Base-by-base conservation (phyloP, 768 basidiomycete species). In the Trametes cubensis region DNA sequence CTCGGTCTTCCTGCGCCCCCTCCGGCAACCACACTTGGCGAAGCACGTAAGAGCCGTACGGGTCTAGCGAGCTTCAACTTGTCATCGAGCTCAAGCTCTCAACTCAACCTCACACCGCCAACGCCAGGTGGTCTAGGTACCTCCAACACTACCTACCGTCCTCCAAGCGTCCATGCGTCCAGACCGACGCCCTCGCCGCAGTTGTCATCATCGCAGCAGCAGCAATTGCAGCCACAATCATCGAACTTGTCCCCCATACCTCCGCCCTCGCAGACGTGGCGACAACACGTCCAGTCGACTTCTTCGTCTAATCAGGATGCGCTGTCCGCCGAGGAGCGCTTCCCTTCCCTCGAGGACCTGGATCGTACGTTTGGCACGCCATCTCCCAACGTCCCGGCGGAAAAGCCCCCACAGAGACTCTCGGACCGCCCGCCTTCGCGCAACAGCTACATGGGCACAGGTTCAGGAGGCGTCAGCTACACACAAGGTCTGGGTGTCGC, bases 271-370 rank as follows among this genome's bases (percentile, higher is more conserved):
- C 65, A 66, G 34, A 58, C 67, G 13, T 58, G 51, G 49, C 63
- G 65, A 1, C 62, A 65, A 17, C 62, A 66, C n/a, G 39, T 49
- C 10, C 51, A 62, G 47, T 39, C 48, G 13, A 49, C 62, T 0
- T 47, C 62, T 1, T 49, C 55, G n/a, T 53, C 59, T 4, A 34
- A 34, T 18, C 77, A 76, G 42, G 69, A 70, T 42, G 78, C 80
- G 30, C 71, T 81, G 23, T 77, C 82, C 45, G 82, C 79, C 18
- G 93, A 95, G 73, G 81, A 85, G 30, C 82, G 92, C 55, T 97
- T 92, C 73, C 95, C 95, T 0, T 90, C 95, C 0, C 76, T 97
- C 44, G 95, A 96, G 71, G 89, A 91, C 61, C 77, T 95, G 6
- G 89, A 93, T 72, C 82, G 85, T 23, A 76, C 76, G 11, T 83